Percentiles rank a stretch among this genome's conserved stretches.
phyloP scores from a whole-genome alignment of 1,139 yeast genomes.

The Taiozyma onychis region DNA sequence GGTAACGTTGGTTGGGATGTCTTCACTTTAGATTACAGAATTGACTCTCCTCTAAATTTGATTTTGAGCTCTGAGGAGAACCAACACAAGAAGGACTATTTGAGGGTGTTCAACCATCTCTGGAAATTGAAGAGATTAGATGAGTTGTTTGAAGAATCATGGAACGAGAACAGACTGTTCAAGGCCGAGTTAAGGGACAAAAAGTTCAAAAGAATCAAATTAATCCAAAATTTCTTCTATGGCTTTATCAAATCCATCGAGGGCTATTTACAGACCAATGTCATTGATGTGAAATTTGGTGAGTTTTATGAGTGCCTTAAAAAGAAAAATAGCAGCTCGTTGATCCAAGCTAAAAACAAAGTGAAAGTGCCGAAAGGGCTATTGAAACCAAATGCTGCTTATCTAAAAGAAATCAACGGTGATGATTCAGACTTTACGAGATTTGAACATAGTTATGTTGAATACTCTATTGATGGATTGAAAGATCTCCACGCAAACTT shows the following conservation, averaged over 20 bases:
- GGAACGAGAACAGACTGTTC: slow-evolving; percentile 35
- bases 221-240: slow-evolving; percentile 42
- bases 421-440: slow-evolving; percentile 1
- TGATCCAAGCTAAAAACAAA: slow-evolving; percentile 8
- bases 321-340: slow-evolving; percentile 3
- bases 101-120: slow-evolving; percentile 77
- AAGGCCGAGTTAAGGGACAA: slow-evolving; percentile 15
- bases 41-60: slow-evolving; percentile 49
- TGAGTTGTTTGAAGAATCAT: slow-evolving; percentile 41
- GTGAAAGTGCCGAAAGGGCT: slow-evolving; percentile 11
- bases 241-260: slow-evolving; percentile 40
- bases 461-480: slow-evolving; percentile 43
- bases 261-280: slow-evolving; percentile 41
- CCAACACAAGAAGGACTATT: slow-evolving; percentile 52
- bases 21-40: slow-evolving; percentile 77
- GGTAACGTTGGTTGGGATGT: slow-evolving; percentile 88
- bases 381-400: slow-evolving; percentile 12
- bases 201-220: slow-evolving; percentile 35
- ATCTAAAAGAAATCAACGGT: slow-evolving; percentile 13
- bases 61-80: slow-evolving; percentile 36
- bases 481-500: slow-evolving; percentile 37
- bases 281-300: slow-evolving; percentile 41
- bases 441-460: slow-evolving; percentile 14
- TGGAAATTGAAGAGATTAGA: slow-evolving; percentile 72
- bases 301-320: slow-evolving; percentile 19